Evolutionary conservation across 2,329 filamentous ascomycete species (phyloP), one percentile per base, ranked within the genome.

Genomic region (Colletotrichum kahawae): DNA sequence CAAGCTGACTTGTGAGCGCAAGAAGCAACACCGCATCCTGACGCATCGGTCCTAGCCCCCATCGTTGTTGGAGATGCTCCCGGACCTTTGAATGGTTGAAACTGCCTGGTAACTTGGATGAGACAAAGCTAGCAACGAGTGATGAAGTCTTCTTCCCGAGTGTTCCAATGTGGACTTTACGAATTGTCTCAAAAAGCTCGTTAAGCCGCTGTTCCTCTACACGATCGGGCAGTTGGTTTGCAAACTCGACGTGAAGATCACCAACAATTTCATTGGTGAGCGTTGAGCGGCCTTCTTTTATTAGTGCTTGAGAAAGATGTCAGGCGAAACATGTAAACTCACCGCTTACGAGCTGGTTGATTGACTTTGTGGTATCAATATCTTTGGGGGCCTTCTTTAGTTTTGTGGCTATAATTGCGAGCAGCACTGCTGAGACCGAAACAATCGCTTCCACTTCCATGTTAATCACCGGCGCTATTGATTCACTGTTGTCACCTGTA

Each of bases 181-280:
- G 16, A 6, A 71, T 16, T n/a, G 5, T 29, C 7, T 13, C 60
- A 34, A 18, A 59, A 0, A 67, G 91, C 86, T 98, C 96, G 84
- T 98, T 96, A 57, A 98, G 90, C 76, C 96, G 96, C 56, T 94
- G 97, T 84, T 99, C 97, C 90, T 99, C 97, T 63, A 97, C 96
- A 88, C 98, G 98, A 84, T 98, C 97, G 71, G 97, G 97, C 13
- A 96, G 98, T 5, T 36, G 51, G 10, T 95, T 98, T 74, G 96
- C 96, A 80, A 98, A 99, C 87, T 99, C 97, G 84, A 98, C 98
- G 83, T 96, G 96, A 77, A 99, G 87, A 83, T 99, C 97, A 87
- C 97, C 97, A 31, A 99, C 91, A 78, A 99, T 98, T 85, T 99
- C 97, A 84, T 99, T 99, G 84, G 98, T 96, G 24, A 99, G 92